Conservation (phyloP, 2,329 filamentous ascomycete genomes). For the Teratosphaeria epicoccoides region DNA sequence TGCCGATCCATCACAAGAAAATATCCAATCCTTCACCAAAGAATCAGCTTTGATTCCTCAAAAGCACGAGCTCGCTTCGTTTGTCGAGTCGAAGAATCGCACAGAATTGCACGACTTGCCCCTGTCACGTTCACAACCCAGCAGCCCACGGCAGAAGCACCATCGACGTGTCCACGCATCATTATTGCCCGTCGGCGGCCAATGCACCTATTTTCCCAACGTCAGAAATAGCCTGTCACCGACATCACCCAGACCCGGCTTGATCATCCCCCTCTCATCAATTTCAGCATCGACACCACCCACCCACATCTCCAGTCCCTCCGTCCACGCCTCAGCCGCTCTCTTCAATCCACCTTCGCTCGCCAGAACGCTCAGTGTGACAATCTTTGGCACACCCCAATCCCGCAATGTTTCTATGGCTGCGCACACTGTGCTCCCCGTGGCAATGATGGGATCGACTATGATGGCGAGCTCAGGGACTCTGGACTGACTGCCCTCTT, state of each 20-base stretch:
- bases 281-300: conserved; percentile 67
- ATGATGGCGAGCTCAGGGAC: conserved; percentile 62
- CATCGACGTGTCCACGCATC: background rate
- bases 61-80: too few relatives aligned
- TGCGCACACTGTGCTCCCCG: conserved; percentile 77
- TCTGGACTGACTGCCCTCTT: conserved; percentile 30
- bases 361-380: conserved; percentile 66
- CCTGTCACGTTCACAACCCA: too few relatives aligned
- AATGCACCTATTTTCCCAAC: conserved; percentile 57
- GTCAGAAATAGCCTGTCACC: conserved; percentile 85
- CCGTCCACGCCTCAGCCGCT: conserved; percentile 68
- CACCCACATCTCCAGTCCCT: conserved; percentile 68
- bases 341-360: conserved; percentile 58
- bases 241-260: conserved; percentile 80
- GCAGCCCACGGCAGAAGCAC: background rate
- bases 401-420: conserved; percentile 82
- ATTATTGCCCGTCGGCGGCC: background rate
- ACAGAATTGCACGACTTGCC: too few relatives aligned
- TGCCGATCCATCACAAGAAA: too few relatives aligned
- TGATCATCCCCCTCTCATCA: conserved; percentile 76
- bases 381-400: conserved; percentile 77
- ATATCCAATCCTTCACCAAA: too few relatives aligned
- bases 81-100: too few relatives aligned
- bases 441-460: conserved; percentile 87
- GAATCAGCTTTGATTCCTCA: too few relatives aligned